Percentiles rank a stretch among this genome's conserved stretches.
Evolutionary conservation across 1,284 basidiomycete species (phyloP).

Genomic region (Rhodotorula sp.): DNA sequence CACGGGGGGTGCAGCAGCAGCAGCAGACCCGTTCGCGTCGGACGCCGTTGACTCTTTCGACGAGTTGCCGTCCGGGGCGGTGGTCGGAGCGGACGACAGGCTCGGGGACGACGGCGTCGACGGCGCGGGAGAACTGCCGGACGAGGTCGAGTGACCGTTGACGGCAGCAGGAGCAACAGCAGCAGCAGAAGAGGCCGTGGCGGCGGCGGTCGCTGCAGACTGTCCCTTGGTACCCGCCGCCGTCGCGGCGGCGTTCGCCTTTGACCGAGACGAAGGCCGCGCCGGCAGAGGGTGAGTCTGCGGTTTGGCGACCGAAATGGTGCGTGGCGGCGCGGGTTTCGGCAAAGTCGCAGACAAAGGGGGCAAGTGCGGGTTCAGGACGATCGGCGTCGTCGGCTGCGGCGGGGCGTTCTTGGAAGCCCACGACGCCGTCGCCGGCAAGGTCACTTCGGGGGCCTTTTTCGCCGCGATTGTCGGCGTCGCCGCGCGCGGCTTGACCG

Average conservation of each 20-base stretch:
- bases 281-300: constrained; percentile 26
- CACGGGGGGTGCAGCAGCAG: neutral
- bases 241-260: too few relatives aligned
- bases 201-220: constrained; percentile 10
- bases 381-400: constrained; percentile 28
- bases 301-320: constrained; percentile 26
- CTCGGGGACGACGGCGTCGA: constrained; percentile 8
- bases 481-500: constrained; percentile 9
- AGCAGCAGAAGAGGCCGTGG: constrained; percentile 10
- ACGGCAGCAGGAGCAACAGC: constrained; percentile 9
- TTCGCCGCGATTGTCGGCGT: constrained; percentile 2
- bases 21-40: neutral
- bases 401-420: constrained; percentile 37
- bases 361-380: constrained; percentile 36
- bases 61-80: neutral
- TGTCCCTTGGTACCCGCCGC: constrained; percentile 1
- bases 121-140: neutral
- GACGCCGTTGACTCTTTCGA: neutral
- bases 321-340: constrained; percentile 20
- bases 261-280: constrained; percentile 25
- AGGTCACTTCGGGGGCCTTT: constrained; percentile 29
- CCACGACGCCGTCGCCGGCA: constrained; percentile 43
- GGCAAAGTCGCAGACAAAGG: constrained; percentile 34
- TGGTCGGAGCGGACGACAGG: neutral
- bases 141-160: neutral